phyloP scores from a whole-genome alignment of 2,329 filamentous ascomycete genomes.

The Colletotrichum falcatum region DNA sequence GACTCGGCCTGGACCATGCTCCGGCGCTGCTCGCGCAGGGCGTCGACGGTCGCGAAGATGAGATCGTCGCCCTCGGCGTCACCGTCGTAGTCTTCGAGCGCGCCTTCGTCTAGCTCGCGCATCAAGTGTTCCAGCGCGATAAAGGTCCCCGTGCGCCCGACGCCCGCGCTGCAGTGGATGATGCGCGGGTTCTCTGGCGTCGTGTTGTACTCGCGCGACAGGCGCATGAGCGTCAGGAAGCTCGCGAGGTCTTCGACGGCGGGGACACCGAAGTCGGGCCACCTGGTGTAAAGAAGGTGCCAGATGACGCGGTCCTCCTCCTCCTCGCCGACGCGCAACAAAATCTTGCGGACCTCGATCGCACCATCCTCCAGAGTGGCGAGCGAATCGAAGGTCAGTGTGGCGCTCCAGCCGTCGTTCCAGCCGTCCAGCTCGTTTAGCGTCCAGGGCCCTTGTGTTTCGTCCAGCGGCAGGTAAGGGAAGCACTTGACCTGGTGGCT shows the following conservation, averaged over 20 bases:
- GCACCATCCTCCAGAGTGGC: constrained; percentile 66
- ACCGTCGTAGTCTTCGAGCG: constrained; percentile 64
- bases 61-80: constrained; percentile 64
- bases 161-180: constrained; percentile 89
- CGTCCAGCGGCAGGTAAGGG: constrained; percentile 81
- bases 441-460: constrained; percentile 63
- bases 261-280: constrained; percentile 92
- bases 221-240: constrained; percentile 76
- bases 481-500: constrained; percentile 84
- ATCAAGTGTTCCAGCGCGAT: constrained; percentile 95
- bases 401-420: constrained; percentile 75
- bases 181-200: constrained; percentile 73
- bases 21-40: constrained; percentile 86
- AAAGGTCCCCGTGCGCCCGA: constrained; percentile 94
- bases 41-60: constrained; percentile 82
- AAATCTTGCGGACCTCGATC: constrained; percentile 81
- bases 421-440: constrained; percentile 75
- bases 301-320: constrained; percentile 67
- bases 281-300: constrained; percentile 87
- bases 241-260: constrained; percentile 73
- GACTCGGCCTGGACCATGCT: constrained; percentile 94
- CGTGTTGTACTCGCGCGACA: constrained; percentile 71
- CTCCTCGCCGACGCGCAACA: constrained; percentile 63
- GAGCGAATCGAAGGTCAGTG: constrained; percentile 74
- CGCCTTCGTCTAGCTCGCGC: constrained; percentile 81